Evolutionary conservation across 192 early-diverging fungal species (phyloP).

Genomic region (Backusella tuberculispora): DNA sequence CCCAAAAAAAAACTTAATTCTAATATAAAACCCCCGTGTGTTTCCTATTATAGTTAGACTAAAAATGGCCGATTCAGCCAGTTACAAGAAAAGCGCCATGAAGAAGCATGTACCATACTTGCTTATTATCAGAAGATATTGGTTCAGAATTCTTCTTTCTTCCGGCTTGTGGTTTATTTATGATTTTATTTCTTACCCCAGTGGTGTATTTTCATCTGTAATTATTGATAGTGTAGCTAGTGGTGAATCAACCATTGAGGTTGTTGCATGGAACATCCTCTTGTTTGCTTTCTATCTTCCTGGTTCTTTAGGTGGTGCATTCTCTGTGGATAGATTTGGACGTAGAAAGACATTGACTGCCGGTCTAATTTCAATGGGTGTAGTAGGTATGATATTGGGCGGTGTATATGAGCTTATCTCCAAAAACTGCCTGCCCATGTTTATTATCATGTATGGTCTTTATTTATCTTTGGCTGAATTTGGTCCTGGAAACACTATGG

Average conservation of each 20-base stretch:
- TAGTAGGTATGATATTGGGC: conserved; percentile 56
- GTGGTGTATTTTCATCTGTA: conserved; percentile 46
- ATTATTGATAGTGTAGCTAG: conserved; percentile 40
- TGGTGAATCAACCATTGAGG: conserved; percentile 43
- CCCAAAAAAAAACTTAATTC: neutral
- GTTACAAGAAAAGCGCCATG: conserved; percentile 48
- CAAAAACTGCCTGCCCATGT: conserved; percentile 48
- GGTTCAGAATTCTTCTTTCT: conserved; percentile 55
- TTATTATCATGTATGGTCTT: conserved; percentile 51
- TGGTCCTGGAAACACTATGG: conserved; percentile 47
- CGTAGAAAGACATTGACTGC: conserved; percentile 57
- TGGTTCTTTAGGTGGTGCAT: conserved; percentile 54
- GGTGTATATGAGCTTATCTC: conserved; percentile 46
- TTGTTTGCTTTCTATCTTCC: conserved; percentile 60
- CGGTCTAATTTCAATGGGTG: conserved; percentile 54
- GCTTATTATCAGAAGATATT: conserved; percentile 55
- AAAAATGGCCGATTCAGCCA: conserved; percentile 56
- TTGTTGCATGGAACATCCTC: conserved; percentile 56
- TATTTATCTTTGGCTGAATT: conserved; percentile 47
- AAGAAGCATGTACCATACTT: conserved; percentile 56
- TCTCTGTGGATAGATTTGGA: conserved; percentile 52
- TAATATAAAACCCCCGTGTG: neutral
- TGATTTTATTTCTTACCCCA: conserved; percentile 51
- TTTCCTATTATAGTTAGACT: conserved; percentile 48
- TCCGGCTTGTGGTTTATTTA: conserved; percentile 52